phyloP scores from a whole-genome alignment of 441 rosid species.

The Biscutella laevigata region DNA sequence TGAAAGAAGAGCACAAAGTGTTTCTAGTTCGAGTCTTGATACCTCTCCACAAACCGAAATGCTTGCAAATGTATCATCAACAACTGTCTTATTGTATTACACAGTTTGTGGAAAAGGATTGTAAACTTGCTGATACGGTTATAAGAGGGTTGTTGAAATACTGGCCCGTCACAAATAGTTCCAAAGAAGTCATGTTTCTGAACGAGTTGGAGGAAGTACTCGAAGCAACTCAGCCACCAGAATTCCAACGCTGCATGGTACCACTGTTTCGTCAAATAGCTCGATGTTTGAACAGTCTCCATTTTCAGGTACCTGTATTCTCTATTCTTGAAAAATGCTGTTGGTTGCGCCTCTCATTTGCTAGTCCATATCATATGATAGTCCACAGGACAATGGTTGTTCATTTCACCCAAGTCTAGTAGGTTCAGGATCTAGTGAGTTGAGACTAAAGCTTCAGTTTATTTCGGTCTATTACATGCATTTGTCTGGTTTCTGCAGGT shows the following conservation, averaged over 20 bases:
- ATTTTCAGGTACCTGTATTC: slow-evolving; percentile 49
- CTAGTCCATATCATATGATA: background rate
- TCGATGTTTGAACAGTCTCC: slow-evolving; percentile 59
- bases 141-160: slow-evolving; percentile 56
- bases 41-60: slow-evolving; percentile 69
- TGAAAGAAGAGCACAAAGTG: slow-evolving; percentile 68
- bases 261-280: slow-evolving; percentile 58
- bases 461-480: background rate
- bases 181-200: slow-evolving; percentile 66
- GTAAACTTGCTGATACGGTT: slow-evolving; percentile 61
- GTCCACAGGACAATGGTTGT: background rate
- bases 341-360: background rate
- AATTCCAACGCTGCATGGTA: slow-evolving; percentile 59
- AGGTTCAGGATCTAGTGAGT: slow-evolving; percentile 3
- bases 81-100: slow-evolving; percentile 59
- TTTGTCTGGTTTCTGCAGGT: slow-evolving; percentile 35
- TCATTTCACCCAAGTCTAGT: background rate
- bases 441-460: background rate
- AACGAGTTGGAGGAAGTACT: slow-evolving; percentile 63
- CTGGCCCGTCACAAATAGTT: slow-evolving; percentile 68
- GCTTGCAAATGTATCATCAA: slow-evolving; percentile 66
- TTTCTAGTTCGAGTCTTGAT: slow-evolving; percentile 56
- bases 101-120: slow-evolving; percentile 69
- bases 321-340: background rate
- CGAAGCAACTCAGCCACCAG: slow-evolving; percentile 64